phyloP scores from a whole-genome alignment of 305 asterid genomes.

The Solanum aculeatissimum region DNA sequence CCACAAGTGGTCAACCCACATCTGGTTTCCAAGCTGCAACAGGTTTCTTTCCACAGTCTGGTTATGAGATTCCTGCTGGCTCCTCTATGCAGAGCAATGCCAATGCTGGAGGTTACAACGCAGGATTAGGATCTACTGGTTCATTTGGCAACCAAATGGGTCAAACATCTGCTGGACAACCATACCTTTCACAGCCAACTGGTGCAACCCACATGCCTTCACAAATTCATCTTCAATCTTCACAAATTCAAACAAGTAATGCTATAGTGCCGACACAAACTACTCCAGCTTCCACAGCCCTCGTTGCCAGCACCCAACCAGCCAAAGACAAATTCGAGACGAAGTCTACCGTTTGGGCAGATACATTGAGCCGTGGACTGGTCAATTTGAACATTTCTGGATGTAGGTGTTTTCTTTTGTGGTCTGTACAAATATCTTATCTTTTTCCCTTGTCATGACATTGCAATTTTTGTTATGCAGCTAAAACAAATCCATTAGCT shows the following conservation, averaged over 20 bases:
- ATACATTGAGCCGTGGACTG: conserved; percentile 91
- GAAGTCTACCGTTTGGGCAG: conserved; percentile 91
- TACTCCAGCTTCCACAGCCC: conserved; percentile 30
- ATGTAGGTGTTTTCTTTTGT: conserved; percentile 37
- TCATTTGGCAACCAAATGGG: conserved; percentile 25
- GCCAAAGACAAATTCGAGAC: conserved; percentile 76
- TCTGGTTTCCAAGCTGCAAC: conserved; percentile 15
- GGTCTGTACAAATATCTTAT: not conserved
- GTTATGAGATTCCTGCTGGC: conserved; percentile 9
- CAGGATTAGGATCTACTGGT: conserved; percentile 27
- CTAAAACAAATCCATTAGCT: conserved; percentile 79
- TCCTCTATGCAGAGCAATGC: conserved; percentile 31
- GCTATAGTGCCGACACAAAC: conserved; percentile 16
- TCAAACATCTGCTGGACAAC: conserved; percentile 28
- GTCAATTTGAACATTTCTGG: conserved; percentile 93
- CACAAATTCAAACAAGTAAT: conserved; percentile 25
- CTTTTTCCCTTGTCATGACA: not conserved
- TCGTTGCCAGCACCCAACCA: conserved; percentile 42
- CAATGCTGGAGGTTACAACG: conserved; percentile 38
- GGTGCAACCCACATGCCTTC: conserved; percentile 21
- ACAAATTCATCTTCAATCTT: conserved; percentile 34
- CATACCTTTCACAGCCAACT: conserved; percentile 10
- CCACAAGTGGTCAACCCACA: conserved; percentile 35
- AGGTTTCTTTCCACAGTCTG: conserved; percentile 14
- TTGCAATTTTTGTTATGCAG: conserved; percentile 30